These are phyloP conservation scores for Clonostachys solani DNA, from an alignment of 2,329 filamentous ascomycete genomes.

Conservation along the genomic window DNA sequence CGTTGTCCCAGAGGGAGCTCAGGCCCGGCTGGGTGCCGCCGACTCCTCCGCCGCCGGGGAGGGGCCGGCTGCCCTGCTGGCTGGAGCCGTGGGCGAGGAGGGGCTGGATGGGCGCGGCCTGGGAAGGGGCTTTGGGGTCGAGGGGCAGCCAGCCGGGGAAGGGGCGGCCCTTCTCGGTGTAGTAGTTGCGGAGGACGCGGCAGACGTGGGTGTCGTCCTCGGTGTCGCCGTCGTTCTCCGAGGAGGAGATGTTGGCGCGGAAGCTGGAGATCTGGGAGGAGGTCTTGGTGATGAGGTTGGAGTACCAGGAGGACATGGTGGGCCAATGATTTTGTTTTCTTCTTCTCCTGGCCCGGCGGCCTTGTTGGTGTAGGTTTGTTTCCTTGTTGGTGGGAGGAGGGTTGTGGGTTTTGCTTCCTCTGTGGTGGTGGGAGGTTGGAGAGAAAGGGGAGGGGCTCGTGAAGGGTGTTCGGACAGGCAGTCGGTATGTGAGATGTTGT, in stretches of 20 bases:
- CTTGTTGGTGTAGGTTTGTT: background rate
- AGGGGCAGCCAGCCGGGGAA: constrained; percentile 86
- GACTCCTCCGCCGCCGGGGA: constrained; percentile 15
- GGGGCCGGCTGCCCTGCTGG: constrained; percentile 28
- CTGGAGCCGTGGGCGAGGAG: constrained; percentile 48
- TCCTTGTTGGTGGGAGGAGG: background rate
- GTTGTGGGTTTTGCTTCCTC: background rate
- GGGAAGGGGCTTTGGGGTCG: constrained; percentile 62
- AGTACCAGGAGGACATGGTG: constrained; percentile 76
- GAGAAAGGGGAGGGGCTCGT: background rate
- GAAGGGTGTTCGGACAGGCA: no score
- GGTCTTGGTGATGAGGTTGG: constrained; percentile 63
- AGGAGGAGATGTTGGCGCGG: constrained; percentile 64
- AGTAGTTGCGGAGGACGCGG: constrained; percentile 88
- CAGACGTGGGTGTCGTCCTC: constrained; percentile 94
- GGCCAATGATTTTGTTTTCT: background rate
- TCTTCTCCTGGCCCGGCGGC: no score
- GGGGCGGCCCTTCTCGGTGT: constrained; percentile 77
- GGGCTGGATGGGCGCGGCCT: constrained; percentile 46
- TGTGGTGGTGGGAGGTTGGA: background rate
- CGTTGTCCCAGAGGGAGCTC: constrained; percentile 56
- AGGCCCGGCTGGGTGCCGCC: constrained; percentile 26
- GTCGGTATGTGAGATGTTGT: no score
- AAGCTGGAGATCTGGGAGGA: constrained; percentile 62
- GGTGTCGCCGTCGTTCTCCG: constrained; percentile 65